Evolutionary conservation across 2,329 filamentous ascomycete genomes (phyloP), one percentile per base, ranked within the genome.

Genomic region (Venturia carpophila): DNA sequence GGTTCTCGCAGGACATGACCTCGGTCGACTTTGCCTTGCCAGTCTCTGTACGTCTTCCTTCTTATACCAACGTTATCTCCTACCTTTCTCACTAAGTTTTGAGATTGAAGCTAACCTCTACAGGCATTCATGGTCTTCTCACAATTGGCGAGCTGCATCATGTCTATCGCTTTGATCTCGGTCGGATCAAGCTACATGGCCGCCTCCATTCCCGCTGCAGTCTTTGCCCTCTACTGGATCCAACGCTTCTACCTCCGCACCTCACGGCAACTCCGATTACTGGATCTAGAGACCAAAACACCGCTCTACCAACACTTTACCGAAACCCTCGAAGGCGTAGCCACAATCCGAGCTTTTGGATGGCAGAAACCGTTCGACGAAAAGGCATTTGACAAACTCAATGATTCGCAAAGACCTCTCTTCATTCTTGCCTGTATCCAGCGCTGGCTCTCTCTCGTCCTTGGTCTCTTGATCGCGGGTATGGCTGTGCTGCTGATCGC

Each of bases 331-430:
- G 72, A 75, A 10, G 82, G 82, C 0, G 68, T 84, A 0, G 67
- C 76, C 0, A 83, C 80, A 0, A 79, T 85, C 43, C 79, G 82
- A 10, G 78, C 82, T 0, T 83, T 82, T 64, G 75, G 75, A 1
- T 83, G 81, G 80, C 73, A 76, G n/a, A 69, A 69, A 5, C 70
- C 73, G 2, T 74, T 78, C 41, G 71, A 74, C 0, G 68, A 75
- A 15, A 76, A 77, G 58, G 77, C 74, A 1, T 71, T 75, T 0
- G 63, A 69, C 1, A 67, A 75, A 21, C 73, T 81, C 9, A 75
- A 80, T 64, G 68, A 68, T 30, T 75, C 75, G 7, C 79, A 81
- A 66, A 71, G 72, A 1, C 78, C 79, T 0, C 79, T 75, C 67
- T 81, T 80, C 67, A 73, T 80, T 0, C 71, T 80, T 15, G 74